Evolutionary conservation across 129 eudicot species (phyloP).

Genomic region (Flaveria trinervia): DNA sequence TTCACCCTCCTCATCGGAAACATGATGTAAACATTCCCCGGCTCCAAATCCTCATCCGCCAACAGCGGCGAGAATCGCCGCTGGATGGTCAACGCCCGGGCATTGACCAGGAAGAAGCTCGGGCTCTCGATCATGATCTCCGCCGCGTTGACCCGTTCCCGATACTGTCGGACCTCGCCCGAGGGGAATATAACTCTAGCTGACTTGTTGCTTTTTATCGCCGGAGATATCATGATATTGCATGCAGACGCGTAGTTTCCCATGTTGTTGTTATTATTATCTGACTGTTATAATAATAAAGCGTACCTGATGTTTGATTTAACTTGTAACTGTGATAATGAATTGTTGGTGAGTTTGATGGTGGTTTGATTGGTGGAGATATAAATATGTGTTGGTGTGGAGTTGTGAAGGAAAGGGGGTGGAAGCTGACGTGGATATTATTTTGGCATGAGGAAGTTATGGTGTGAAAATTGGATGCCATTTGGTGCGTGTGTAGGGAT

Average conservation of each 20-base stretch:
- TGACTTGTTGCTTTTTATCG: slow-evolving; percentile 46
- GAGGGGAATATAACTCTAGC: slow-evolving; percentile 73
- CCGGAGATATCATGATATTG: slow-evolving; percentile 33
- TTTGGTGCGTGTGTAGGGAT: slow-evolving; percentile 30
- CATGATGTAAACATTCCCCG: slow-evolving; percentile 72
- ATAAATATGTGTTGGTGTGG: slow-evolving; percentile 20
- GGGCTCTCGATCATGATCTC: slow-evolving; percentile 93
- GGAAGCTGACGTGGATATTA: slow-evolving; percentile 26
- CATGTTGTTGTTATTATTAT: slow-evolving; percentile 28
- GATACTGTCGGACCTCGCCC: slow-evolving; percentile 74
- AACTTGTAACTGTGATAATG: too few species aligned
- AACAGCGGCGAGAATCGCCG: slow-evolving; percentile 64
- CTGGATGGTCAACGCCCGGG: slow-evolving; percentile 54
- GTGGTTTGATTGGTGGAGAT: neutral
- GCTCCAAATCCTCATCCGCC: slow-evolving; percentile 84
- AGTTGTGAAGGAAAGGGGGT: slow-evolving; percentile 29
- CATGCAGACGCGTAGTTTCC: slow-evolving; percentile 68
- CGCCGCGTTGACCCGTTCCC: slow-evolving; percentile 62
- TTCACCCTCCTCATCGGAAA: slow-evolving; percentile 80
- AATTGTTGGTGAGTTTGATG: neutral
- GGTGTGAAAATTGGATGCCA: slow-evolving; percentile 22
- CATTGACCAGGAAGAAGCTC: slow-evolving; percentile 53
- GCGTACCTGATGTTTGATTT: too few species aligned
- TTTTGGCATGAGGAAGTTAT: slow-evolving; percentile 23
- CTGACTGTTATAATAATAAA: too few species aligned